Evolutionary conservation across 106 monocot species (phyloP).

Genomic region (Alisma plantagoaquatica): DNA sequence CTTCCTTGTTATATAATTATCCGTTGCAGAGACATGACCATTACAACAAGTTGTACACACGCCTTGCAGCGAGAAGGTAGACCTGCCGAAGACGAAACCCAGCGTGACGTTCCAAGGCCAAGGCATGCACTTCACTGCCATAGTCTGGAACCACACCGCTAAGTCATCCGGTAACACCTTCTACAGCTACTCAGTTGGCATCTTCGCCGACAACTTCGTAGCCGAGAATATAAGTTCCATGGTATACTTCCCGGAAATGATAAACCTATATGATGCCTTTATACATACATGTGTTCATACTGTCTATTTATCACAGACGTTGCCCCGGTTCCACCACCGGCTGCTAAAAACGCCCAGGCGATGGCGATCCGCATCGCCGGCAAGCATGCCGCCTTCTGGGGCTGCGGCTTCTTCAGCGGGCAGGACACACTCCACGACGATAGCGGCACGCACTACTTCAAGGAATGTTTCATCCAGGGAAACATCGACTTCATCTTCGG

Average conservation of each 20-base stretch:
- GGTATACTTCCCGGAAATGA: conserved; percentile 42
- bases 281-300: no score
- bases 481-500: conserved; percentile 98
- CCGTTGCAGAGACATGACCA: background rate
- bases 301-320: no score
- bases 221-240: conserved; percentile 97
- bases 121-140: conserved; percentile 50
- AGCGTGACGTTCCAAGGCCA: conserved; percentile 92
- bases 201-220: conserved; percentile 51
- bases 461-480: conserved; percentile 84
- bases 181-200: conserved; percentile 46
- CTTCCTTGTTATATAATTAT: background rate
- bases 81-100: conserved; percentile 39
- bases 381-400: conserved; percentile 80
- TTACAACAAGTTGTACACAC: background rate
- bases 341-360: conserved; percentile 57
- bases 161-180: conserved; percentile 75
- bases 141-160: conserved; percentile 87
- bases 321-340: conserved; percentile 72
- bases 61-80: conserved; percentile 60
- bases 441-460: conserved; percentile 76
- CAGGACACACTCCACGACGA: conserved; percentile 96
- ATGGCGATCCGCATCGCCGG: conserved; percentile 64
- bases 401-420: conserved; percentile 84
- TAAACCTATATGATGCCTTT: no score